Conservation (phyloP, 2,329 filamentous ascomycete species). For the Trichoderma aggressivum region DNA sequence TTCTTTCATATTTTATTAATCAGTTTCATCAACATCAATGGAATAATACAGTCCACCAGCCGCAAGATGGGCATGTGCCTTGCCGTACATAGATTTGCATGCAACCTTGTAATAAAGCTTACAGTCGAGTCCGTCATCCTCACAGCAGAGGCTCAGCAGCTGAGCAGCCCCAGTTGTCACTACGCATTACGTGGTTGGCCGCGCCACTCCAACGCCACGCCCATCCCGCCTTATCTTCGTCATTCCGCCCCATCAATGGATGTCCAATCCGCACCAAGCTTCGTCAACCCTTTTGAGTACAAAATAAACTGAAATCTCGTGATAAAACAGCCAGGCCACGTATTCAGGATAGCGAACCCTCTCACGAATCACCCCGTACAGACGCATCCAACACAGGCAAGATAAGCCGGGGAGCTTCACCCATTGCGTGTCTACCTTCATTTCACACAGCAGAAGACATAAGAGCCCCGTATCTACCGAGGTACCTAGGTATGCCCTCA, state of each 20-base stretch:
- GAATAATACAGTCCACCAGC: not conserved
- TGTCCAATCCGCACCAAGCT: not conserved
- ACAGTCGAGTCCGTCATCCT: not conserved
- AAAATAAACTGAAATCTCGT: not conserved
- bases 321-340: not conserved
- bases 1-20: not conserved
- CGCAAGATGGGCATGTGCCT: not conserved
- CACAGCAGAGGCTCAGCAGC: slow-evolving; percentile 3
- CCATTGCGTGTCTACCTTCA: not conserved
- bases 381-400: not conserved
- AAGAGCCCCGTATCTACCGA: not conserved
- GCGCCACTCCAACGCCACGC: slow-evolving; percentile 19
- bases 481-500: not conserved
- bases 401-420: not conserved
- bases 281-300: not conserved
- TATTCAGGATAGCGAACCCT: not conserved
- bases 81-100: not conserved
- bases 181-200: slow-evolving; percentile 20
- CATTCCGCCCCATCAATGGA: not conserved
- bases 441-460: not conserved
- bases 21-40: not conserved
- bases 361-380: not conserved
- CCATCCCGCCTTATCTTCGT: not conserved
- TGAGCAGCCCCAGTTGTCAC: not conserved
- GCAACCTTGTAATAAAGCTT: not conserved